Evolutionary conservation across 495 filamentous ascomycete species (phyloP).

Genomic region (Aspergillus affinis): DNA sequence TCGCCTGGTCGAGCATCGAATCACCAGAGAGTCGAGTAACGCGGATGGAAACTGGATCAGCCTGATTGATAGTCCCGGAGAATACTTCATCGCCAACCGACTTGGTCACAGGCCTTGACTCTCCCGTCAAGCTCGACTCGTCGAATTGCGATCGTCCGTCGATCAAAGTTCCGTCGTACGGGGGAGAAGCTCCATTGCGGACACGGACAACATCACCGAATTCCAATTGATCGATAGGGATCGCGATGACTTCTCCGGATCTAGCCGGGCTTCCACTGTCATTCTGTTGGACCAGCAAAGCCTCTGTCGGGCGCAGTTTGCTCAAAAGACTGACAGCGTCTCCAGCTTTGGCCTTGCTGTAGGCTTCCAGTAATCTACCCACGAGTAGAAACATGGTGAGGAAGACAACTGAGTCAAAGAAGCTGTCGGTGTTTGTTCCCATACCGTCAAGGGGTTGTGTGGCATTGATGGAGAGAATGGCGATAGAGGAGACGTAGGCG

Average conservation of each 20-base stretch:
- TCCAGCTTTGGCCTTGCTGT: slow-evolving; percentile 89
- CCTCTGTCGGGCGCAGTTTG: slow-evolving; percentile 76
- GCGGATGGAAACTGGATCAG: slow-evolving; percentile 64
- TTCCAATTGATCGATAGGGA: slow-evolving; percentile 80
- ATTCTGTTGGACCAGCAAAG: slow-evolving; percentile 57
- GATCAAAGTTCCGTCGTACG: slow-evolving; percentile 70
- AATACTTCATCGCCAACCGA: slow-evolving; percentile 68
- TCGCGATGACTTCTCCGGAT: slow-evolving; percentile 50
- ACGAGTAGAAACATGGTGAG: slow-evolving; percentile 87
- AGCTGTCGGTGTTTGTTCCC: slow-evolving; percentile 62
- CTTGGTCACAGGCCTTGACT: slow-evolving; percentile 78
- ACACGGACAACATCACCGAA: slow-evolving; percentile 78
- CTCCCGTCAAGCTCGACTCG: slow-evolving; percentile 87
- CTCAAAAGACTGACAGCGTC: slow-evolving; percentile 80
- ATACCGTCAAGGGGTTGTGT: slow-evolving; percentile 32
- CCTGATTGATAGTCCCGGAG: slow-evolving; percentile 84
- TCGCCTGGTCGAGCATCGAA: slow-evolving; percentile 92
- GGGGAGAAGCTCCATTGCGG: slow-evolving; percentile 77
- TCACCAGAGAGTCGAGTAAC: slow-evolving; percentile 70
- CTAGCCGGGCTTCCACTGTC: slow-evolving; percentile 13
- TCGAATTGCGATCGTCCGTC: slow-evolving; percentile 70
- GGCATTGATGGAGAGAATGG: slow-evolving; percentile 71
- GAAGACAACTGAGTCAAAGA: slow-evolving; percentile 95
- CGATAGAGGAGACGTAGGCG: slow-evolving; percentile 83
- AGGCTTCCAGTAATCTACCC: slow-evolving; percentile 81